These are phyloP conservation scores for Mycena pura DNA, from an alignment of 768 basidiomycete genomes.

Conservation along the genomic window DNA sequence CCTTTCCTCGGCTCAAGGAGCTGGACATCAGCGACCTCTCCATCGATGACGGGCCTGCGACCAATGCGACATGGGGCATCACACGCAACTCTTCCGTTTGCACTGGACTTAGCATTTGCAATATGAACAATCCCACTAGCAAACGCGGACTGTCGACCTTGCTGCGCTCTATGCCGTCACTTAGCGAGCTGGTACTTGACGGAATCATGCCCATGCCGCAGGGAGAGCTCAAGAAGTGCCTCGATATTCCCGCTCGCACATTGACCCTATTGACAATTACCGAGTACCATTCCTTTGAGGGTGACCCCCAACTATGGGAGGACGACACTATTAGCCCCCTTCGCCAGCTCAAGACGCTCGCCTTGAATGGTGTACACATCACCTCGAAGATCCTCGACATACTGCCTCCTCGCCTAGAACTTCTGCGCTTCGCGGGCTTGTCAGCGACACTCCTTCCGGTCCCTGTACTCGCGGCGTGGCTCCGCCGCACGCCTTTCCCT, in stretches of 20 bases:
- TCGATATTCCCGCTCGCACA: slow-evolving; percentile 2
- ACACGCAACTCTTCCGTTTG: slow-evolving; percentile 6
- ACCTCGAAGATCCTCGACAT: slow-evolving; percentile 11
- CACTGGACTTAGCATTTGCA: slow-evolving; percentile 17
- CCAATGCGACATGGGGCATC: not conserved
- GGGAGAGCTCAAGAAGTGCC: slow-evolving; percentile 10
- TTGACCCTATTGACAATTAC: slow-evolving; percentile 19
- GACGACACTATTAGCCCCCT: slow-evolving; percentile 11
- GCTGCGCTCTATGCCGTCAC: slow-evolving; percentile 17
- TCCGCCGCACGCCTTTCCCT: not conserved
- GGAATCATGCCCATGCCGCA: not conserved
- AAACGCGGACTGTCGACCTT: not conserved
- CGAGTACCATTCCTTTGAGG: slow-evolving; percentile 8
- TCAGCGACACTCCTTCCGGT: not conserved
- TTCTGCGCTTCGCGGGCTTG: slow-evolving; percentile 9
- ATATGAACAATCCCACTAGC: not conserved
- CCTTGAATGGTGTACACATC: slow-evolving; percentile 16
- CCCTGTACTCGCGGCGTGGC: slow-evolving; percentile 5
- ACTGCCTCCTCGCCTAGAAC: slow-evolving; percentile 11
- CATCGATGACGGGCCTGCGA: slow-evolving; percentile 3
- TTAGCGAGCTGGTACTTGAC: slow-evolving; percentile 22
- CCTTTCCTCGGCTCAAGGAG: slow-evolving; percentile 23
- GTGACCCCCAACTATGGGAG: slow-evolving; percentile 10
- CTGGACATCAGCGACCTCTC: slow-evolving; percentile 6
- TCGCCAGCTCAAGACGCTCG: slow-evolving; percentile 8